A percentile compares a stretch with the other conserved stretches of the same genome.
These are phyloP conservation scores for Ceratobasidium sp. DNA, from an alignment of 1,284 basidiomycete genomes.

Conservation along the genomic window DNA sequence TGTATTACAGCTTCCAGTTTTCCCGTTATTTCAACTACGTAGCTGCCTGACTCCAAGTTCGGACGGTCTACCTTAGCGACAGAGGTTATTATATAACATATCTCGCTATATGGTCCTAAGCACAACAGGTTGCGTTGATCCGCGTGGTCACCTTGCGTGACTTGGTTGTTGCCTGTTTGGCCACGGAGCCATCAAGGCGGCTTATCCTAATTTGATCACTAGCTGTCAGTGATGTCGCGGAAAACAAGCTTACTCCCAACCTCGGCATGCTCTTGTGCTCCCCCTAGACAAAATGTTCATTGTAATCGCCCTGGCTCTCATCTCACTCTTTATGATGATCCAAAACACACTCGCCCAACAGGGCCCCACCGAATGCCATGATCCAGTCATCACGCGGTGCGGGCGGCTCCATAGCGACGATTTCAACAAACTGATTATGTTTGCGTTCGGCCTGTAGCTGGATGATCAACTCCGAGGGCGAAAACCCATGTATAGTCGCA, in stretches of 20 bases:
- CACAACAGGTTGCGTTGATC: no score
- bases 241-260: background rate
- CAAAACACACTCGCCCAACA: conserved; percentile 29
- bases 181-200: no score
- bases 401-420: background rate
- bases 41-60: no score
- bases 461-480: conserved; percentile 27
- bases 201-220: no score
- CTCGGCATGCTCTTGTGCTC: conserved; percentile 12
- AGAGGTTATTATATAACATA: no score
- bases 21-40: no score
- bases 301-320: conserved; percentile 16
- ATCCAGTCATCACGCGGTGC: conserved; percentile 36
- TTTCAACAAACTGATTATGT: conserved; percentile 10
- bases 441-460: background rate
- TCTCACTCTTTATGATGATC: conserved; percentile 35
- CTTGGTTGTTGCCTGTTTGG: no score
- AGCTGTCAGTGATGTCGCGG: no score
- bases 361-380: conserved; percentile 28
- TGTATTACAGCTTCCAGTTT: no score
- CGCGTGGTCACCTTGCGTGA: no score
- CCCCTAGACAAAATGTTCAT: conserved; percentile 27
- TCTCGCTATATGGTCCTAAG: no score
- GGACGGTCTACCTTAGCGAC: no score
- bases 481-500: conserved; percentile 17